These are phyloP conservation scores for Achlya hypogyna DNA, from an alignment of 352 stramenopile species.

Conservation along the genomic window DNA sequence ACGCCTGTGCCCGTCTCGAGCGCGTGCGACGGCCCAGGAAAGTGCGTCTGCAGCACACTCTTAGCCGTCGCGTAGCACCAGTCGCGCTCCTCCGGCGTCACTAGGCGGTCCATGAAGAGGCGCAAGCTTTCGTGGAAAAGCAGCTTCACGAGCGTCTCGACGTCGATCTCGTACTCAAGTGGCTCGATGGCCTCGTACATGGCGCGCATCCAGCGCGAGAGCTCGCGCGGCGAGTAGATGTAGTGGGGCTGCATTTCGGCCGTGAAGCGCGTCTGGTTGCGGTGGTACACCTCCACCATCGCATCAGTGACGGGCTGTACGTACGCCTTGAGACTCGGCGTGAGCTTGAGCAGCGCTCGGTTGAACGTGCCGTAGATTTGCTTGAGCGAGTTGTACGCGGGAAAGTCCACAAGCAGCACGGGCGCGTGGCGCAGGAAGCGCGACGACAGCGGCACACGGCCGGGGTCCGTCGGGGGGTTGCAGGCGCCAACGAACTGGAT, in stretches of 20 bases:
- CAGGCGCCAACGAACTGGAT: conserved; percentile 97
- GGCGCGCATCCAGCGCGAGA: conserved; percentile 98
- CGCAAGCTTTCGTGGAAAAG: conserved; percentile 98
- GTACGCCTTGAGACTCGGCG: conserved; percentile 95
- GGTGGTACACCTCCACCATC: conserved; percentile 99
- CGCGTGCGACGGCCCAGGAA: conserved; percentile 66
- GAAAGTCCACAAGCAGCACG: conserved; percentile 99
- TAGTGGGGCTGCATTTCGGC: conserved; percentile 95
- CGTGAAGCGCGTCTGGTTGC: conserved; percentile 94
- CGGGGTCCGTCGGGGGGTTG: conserved; percentile 99
- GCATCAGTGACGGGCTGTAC: conserved; percentile 95
- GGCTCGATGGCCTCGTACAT: conserved; percentile 97
- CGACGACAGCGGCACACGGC: conserved; percentile 94
- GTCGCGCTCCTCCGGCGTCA: conserved; percentile 92
- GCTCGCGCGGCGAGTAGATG: conserved; percentile 99
- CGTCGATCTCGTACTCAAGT: conserved; percentile 90
- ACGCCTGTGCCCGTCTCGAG: conserved; percentile 50
- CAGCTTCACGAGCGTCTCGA: conserved; percentile 95
- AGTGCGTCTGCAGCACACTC: conserved; percentile 68
- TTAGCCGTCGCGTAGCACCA: conserved; percentile 93
- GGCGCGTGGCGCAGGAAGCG: conserved; percentile 97
- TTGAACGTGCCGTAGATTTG: conserved; percentile 99
- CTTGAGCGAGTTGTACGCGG: conserved; percentile 90
- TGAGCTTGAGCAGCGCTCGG: conserved; percentile 96
- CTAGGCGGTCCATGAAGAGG: conserved; percentile 98